Conservation (phyloP, 2,329 filamentous ascomycete genomes). For the Diatrype stigma region DNA sequence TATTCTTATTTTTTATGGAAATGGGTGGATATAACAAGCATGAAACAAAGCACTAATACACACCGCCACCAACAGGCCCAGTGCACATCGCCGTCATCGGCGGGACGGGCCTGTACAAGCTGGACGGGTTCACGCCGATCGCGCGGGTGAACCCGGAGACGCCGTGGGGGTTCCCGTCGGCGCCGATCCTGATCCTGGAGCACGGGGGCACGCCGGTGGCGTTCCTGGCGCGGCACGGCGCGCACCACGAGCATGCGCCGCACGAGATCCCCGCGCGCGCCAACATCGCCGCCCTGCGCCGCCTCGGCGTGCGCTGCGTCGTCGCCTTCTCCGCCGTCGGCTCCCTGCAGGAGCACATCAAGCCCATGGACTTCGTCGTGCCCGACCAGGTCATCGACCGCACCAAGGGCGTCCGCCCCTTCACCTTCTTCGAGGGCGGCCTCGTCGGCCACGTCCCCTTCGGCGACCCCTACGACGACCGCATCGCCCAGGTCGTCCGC, state of each 20-base stretch:
- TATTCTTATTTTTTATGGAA: not conserved
- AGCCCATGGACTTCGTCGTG: conserved; percentile 93
- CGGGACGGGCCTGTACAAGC: conserved; percentile 84
- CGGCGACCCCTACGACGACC: conserved; percentile 87
- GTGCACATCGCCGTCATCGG: conserved; percentile 87
- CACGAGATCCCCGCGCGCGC: conserved; percentile 93
- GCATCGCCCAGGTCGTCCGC: conserved; percentile 71
- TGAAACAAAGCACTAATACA: not conserved
- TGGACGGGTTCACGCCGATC: conserved; percentile 82
- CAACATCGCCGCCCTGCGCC: conserved; percentile 96
- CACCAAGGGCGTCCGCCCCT: conserved; percentile 89
- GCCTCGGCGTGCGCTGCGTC: conserved; percentile 82
- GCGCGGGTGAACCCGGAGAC: conserved; percentile 73
- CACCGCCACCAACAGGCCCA: conserved; percentile 42
- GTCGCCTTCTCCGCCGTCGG: conserved; percentile 96
- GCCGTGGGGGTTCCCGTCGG: conserved; percentile 80
- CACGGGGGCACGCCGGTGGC: conserved; percentile 80
- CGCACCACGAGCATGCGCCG: conserved; percentile 83
- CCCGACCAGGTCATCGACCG: conserved; percentile 97
- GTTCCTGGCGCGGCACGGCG: conserved; percentile 89
- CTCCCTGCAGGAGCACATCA: conserved; percentile 85
- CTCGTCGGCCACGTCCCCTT: conserved; percentile 94
- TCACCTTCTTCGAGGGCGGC: conserved; percentile 92
- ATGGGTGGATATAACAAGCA: not conserved
- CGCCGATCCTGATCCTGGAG: conserved; percentile 79